A percentile compares a stretch with the other conserved stretches of the same genome.
Evolutionary conservation across 495 filamentous ascomycete species (phyloP).

Genomic region (Trichoderma parareesei): DNA sequence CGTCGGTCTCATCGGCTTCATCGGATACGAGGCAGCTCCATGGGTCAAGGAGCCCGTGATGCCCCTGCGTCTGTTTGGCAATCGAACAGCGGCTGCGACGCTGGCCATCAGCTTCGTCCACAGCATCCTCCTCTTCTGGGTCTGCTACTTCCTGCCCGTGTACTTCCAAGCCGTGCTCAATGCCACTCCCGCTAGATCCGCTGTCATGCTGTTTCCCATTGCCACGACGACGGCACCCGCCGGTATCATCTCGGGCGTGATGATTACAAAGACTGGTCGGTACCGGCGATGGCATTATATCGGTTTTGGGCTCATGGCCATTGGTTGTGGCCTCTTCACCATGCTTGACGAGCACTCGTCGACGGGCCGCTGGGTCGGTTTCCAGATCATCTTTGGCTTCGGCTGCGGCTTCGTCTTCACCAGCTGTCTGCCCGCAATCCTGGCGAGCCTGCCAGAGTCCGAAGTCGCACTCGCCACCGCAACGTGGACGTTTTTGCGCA

Average conservation of each 20-base stretch:
- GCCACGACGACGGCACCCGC: conserved; percentile 59
- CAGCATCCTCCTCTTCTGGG: conserved; percentile 60
- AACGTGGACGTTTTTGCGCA: conserved; percentile 39
- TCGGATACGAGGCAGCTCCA: conserved; percentile 16
- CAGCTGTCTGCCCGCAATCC: conserved; percentile 31
- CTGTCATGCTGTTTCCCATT: conserved; percentile 67
- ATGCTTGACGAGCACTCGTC: conserved; percentile 25
- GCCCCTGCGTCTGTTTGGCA: conserved; percentile 57
- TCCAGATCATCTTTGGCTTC: conserved; percentile 20
- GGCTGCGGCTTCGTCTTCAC: conserved; percentile 27
- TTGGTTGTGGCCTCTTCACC: conserved; percentile 38
- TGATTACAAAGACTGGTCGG: conserved; percentile 62
- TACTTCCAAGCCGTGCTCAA: conserved; percentile 69
- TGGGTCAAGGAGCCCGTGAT: conserved; percentile 42
- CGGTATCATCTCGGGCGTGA: conserved; percentile 52
- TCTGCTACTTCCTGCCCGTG: conserved; percentile 63
- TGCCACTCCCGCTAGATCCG: conserved; percentile 59
- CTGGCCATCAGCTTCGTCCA: conserved; percentile 50
- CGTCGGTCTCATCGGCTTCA: conserved; percentile 65
- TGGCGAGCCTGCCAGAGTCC: conserved; percentile 26
- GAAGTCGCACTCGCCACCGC: conserved; percentile 35
- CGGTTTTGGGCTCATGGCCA: conserved; percentile 29
- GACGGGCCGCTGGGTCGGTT: conserved; percentile 24
- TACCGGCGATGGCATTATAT: conserved; percentile 36
- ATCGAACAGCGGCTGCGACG: conserved; percentile 32